These are phyloP conservation scores for Murraya koenigii DNA, from an alignment of 345 rosid species.

Conservation along the genomic window DNA sequence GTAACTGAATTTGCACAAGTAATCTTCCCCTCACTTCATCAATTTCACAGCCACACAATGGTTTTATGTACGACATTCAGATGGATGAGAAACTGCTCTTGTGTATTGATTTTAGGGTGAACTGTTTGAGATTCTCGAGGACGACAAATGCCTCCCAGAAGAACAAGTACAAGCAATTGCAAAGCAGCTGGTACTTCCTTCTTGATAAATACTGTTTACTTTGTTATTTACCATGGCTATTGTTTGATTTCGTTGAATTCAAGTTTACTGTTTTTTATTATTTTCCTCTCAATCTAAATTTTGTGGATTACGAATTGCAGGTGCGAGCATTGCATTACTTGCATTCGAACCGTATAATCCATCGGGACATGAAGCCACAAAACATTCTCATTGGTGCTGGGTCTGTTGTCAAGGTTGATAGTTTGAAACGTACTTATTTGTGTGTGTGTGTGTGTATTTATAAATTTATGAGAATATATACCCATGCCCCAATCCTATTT, in stretches of 20 bases:
- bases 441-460: background rate
- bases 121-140: conserved; percentile 93
- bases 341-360: conserved; percentile 97
- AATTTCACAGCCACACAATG: background rate
- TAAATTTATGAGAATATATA: background rate
- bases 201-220: conserved; percentile 8
- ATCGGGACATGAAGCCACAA: conserved; percentile 99
- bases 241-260: conserved; percentile 9
- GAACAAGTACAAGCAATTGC: conserved; percentile 98
- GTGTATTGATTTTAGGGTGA: conserved; percentile 65
- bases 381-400: conserved; percentile 97
- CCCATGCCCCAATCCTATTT: background rate
- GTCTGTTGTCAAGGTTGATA: conserved; percentile 80
- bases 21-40: conserved; percentile 14
- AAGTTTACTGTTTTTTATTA: background rate
- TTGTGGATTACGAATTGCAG: conserved; percentile 34
- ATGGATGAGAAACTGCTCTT: conserved; percentile 6
- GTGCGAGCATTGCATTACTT: conserved; percentile 89
- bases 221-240: background rate
- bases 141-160: conserved; percentile 96
- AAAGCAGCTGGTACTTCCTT: conserved; percentile 74
- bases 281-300: background rate
- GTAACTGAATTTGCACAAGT: conserved; percentile 99
- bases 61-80: background rate
- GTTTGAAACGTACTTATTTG: background rate